Evolutionary conservation across 1,284 basidiomycete species (phyloP).

Genomic region (Pseudozyma hubeiensis): DNA sequence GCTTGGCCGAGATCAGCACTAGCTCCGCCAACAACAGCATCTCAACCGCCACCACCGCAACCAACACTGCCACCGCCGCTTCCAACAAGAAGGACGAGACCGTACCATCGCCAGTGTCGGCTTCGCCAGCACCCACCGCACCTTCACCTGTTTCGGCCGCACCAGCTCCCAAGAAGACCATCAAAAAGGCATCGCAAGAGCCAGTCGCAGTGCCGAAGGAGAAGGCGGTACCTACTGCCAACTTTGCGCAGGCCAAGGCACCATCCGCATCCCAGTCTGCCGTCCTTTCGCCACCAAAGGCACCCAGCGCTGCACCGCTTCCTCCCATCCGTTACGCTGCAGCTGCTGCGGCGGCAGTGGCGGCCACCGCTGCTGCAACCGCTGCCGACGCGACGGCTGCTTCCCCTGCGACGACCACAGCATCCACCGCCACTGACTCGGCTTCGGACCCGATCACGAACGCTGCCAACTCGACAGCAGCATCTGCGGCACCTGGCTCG

Average conservation of each 20-base stretch:
- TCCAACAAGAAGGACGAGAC: slow-evolving; percentile 44
- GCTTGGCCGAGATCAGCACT: slow-evolving; percentile 28
- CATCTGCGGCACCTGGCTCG: slow-evolving; percentile 19
- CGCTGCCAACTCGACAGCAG: slow-evolving; percentile 6
- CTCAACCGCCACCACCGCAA: slow-evolving; percentile 70
- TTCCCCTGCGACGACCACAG: slow-evolving; percentile 35
- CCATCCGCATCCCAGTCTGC: slow-evolving; percentile 68
- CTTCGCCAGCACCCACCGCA: slow-evolving; percentile 15
- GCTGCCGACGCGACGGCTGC: slow-evolving; percentile 22
- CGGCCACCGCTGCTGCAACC: slow-evolving; percentile 36
- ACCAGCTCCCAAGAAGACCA: slow-evolving; percentile 44
- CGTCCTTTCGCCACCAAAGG: slow-evolving; percentile 56
- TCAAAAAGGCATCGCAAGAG: slow-evolving; percentile 51
- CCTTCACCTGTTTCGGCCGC: slow-evolving; percentile 22
- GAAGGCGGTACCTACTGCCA: slow-evolving; percentile 80
- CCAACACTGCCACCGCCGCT: slow-evolving; percentile 69
- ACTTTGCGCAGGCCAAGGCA: slow-evolving; percentile 76
- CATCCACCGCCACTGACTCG: slow-evolving; percentile 23
- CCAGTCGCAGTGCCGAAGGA: slow-evolving; percentile 70
- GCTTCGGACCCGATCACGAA: slow-evolving; percentile 17
- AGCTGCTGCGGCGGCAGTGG: slow-evolving; percentile 83
- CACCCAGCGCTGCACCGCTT: slow-evolving; percentile 59
- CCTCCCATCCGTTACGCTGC: slow-evolving; percentile 88
- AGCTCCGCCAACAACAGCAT: slow-evolving; percentile 75
- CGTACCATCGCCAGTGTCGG: slow-evolving; percentile 14